Evolutionary conservation across 345 rosid species (phyloP).

Genomic region (Populus nigra): DNA sequence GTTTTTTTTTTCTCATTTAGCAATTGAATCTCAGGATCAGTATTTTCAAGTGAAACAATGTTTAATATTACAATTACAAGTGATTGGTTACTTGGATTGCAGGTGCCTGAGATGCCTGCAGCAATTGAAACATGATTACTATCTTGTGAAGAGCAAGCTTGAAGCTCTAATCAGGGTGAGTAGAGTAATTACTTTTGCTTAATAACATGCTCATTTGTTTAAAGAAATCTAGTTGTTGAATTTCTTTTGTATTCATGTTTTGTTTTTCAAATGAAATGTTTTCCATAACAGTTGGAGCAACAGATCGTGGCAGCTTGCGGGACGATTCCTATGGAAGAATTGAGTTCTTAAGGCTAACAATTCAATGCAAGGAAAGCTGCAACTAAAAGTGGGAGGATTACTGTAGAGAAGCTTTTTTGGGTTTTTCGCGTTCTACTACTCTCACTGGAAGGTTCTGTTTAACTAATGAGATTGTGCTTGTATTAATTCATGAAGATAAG

Average conservation of each 20-base stretch:
- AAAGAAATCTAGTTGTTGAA: neutral
- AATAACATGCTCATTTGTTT: neutral
- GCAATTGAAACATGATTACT: conserved; percentile 79
- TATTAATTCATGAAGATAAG: conserved; percentile 14
- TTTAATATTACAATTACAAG: neutral
- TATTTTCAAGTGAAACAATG: neutral
- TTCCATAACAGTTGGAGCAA: conserved; percentile 71
- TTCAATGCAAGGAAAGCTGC: conserved; percentile 6
- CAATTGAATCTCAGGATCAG: neutral
- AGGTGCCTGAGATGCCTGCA: conserved; percentile 85
- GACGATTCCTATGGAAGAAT: conserved; percentile 52
- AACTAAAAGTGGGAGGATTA: conserved; percentile 6
- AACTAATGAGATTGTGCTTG: conserved; percentile 24
- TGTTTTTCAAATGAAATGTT: neutral
- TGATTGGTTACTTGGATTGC: conserved; percentile 11
- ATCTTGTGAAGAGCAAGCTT: conserved; percentile 68
- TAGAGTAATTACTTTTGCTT: neutral
- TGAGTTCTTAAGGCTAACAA: conserved; percentile 37
- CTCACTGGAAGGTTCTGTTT: conserved; percentile 15
- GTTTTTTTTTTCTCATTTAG: neutral
- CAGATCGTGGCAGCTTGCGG: conserved; percentile 91
- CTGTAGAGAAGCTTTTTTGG: conserved; percentile 19
- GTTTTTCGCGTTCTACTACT: conserved; percentile 10
- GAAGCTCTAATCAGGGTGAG: conserved; percentile 73
- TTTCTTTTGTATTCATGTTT: neutral